Conservation (phyloP, 768 basidiomycete species). For the Pisolithus tinctorius region DNA sequence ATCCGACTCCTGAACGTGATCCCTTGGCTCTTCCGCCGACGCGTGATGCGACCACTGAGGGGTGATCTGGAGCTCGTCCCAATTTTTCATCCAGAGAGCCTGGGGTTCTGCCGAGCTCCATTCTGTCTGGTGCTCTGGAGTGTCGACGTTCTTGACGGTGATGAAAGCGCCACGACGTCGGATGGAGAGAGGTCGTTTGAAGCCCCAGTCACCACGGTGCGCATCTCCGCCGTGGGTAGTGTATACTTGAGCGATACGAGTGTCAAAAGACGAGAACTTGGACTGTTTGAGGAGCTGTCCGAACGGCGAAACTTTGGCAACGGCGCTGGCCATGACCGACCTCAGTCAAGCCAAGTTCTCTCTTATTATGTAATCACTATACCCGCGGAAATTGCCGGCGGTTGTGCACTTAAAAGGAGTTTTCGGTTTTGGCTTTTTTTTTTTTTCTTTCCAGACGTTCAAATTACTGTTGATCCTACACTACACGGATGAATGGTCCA, state of each 20-base stretch:
- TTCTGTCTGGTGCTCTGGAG: constrained; percentile 67
- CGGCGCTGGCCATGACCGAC: constrained; percentile 3
- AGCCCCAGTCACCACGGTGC: constrained; percentile 75
- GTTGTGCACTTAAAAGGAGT: constrained; percentile 23
- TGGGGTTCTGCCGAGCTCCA: constrained; percentile 66
- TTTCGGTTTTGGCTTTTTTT: background rate
- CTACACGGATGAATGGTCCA: constrained; percentile 68
- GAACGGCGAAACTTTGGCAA: constrained; percentile 47
- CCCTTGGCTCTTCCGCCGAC: constrained; percentile 12
- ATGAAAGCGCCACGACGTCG: constrained; percentile 59
- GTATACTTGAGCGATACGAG: constrained; percentile 71
- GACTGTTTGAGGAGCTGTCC: constrained; percentile 73
- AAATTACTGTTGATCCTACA: constrained; percentile 75
- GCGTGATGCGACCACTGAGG: constrained; percentile 3
- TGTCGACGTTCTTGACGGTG: constrained; percentile 62
- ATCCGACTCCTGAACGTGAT: constrained; percentile 22
- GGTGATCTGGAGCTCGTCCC: constrained; percentile 47
- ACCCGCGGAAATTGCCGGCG: constrained; percentile 20
- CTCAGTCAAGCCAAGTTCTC: background rate
- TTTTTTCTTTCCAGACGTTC: constrained; percentile 46
- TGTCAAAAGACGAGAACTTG: constrained; percentile 76
- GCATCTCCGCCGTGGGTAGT: constrained; percentile 62
- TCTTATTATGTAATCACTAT: background rate
- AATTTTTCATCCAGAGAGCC: constrained; percentile 59
- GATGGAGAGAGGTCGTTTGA: constrained; percentile 75